A percentile compares a stretch with the other conserved stretches of the same genome.
phyloP scores from a whole-genome alignment of 495 filamentous ascomycete genomes.

The Trichoderma reesei region DNA sequence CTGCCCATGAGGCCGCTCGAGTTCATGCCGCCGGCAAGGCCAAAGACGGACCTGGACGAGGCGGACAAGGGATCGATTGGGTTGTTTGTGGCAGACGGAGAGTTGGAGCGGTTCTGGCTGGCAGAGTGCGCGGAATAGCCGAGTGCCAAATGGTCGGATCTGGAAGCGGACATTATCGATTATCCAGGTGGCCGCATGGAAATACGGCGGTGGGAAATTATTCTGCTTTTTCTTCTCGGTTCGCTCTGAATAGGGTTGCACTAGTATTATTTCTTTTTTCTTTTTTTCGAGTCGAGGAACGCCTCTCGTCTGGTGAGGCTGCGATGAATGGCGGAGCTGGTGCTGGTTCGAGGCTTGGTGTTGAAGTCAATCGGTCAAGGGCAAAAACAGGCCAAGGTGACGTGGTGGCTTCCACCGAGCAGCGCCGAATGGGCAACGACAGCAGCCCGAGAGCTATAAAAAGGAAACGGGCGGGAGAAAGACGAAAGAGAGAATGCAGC shows the following conservation, averaged over 20 bases:
- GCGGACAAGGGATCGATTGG: conserved; percentile 71
- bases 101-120: conserved; percentile 64
- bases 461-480: background rate
- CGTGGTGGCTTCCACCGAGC: conserved; percentile 2
- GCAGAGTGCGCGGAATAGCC: conserved; percentile 54
- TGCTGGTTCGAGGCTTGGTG: conserved; percentile 1
- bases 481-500: background rate
- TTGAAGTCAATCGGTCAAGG: conserved; percentile 7
- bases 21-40: conserved; percentile 52
- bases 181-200: conserved; percentile 46
- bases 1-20: conserved; percentile 60
- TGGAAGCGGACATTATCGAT: conserved; percentile 91
- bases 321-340: background rate
- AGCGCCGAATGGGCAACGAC: background rate
- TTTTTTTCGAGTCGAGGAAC: background rate
- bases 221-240: background rate
- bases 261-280: background rate
- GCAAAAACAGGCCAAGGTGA: conserved; percentile 3
- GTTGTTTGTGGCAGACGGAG: conserved; percentile 79
- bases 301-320: conserved; percentile 7
- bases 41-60: conserved; percentile 65
- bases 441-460: no score
- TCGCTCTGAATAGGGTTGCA: no score
- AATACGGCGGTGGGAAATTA: conserved; percentile 8
- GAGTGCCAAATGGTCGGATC: conserved; percentile 68